Percentiles rank a stretch among this genome's conserved stretches.
These are phyloP conservation scores for Cercospora sp. DNA, from an alignment of 2,329 filamentous ascomycete genomes.

Conservation along the genomic window DNA sequence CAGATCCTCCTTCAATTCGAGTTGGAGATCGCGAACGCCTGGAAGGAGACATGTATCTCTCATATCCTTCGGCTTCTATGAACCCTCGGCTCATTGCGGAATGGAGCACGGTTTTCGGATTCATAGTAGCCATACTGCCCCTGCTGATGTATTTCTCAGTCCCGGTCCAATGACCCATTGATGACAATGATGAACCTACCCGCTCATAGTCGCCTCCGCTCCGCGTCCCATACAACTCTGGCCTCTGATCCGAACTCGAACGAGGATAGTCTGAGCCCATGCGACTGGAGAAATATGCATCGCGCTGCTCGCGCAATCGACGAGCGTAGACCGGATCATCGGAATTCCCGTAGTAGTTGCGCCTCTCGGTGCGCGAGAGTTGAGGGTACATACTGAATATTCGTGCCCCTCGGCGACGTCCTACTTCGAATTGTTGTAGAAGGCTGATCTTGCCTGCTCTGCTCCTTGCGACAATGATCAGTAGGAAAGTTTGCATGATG, in stretches of 20 bases:
- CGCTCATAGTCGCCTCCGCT: neutral
- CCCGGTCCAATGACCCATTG: neutral
- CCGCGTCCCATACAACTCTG: neutral
- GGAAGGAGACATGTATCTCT: neutral
- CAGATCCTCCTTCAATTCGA: neutral
- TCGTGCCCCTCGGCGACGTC: neutral
- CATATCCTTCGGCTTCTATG: neutral
- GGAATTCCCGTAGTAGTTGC: neutral
- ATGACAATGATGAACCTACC: neutral
- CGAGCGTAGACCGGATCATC: neutral
- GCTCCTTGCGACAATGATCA: neutral
- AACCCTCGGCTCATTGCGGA: neutral
- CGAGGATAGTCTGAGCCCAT: neutral
- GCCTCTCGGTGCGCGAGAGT: neutral
- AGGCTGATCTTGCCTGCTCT: neutral
- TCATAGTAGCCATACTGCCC: neutral
- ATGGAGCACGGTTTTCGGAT: neutral
- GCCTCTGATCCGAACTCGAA: neutral
- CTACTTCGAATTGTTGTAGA: neutral
- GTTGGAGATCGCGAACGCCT: neutral
- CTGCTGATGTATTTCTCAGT: neutral
- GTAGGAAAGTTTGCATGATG: neutral
- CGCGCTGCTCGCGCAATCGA: neutral
- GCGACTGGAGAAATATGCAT: neutral
- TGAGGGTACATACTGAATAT: neutral